phyloP scores from a whole-genome alignment of 352 stramenopile species.

The Phytophthora hibernalis region DNA sequence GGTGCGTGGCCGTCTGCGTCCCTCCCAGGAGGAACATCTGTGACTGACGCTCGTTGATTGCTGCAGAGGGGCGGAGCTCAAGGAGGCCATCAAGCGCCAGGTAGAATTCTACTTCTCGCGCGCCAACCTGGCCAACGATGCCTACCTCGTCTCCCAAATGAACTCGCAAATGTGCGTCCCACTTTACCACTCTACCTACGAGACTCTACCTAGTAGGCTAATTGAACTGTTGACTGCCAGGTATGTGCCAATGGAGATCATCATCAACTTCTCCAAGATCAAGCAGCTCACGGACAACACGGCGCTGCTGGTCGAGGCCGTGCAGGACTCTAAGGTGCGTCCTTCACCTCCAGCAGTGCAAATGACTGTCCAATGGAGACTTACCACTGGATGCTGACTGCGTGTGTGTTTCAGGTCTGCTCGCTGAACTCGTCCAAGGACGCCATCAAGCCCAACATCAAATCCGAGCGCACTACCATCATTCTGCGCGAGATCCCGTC shows the following conservation, averaged over 20 bases:
- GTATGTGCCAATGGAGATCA: constrained; percentile 86
- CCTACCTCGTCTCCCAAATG: constrained; percentile 91
- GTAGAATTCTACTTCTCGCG: constrained; percentile 94
- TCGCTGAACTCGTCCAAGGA: constrained; percentile 80
- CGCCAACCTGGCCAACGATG: constrained; percentile 86
- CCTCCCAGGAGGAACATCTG: not conserved
- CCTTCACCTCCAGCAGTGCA: not conserved
- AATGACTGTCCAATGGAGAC: not conserved
- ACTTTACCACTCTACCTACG: not conserved
- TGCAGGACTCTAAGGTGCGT: constrained; percentile 73
- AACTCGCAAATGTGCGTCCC: constrained; percentile 87
- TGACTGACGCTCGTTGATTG: constrained; percentile 16
- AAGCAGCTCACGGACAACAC: constrained; percentile 80
- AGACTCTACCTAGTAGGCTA: not conserved
- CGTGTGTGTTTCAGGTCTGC: constrained; percentile 58
- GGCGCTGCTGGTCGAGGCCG: constrained; percentile 68
- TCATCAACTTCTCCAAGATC: constrained; percentile 89
- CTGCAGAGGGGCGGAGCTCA: constrained; percentile 69
- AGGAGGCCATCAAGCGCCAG: constrained; percentile 84
- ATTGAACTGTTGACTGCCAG: constrained; percentile 32
- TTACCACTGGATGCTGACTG: constrained; percentile 36
- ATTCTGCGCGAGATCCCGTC: constrained; percentile 94
- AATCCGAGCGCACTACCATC: constrained; percentile 93
- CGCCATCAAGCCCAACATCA: constrained; percentile 93
- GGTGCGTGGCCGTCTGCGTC: constrained; percentile 16